Evolutionary conservation across 352 stramenopile species (phyloP), one percentile per base, ranked within the genome.

Genomic region (Pilasporangium apinafurcum): DNA sequence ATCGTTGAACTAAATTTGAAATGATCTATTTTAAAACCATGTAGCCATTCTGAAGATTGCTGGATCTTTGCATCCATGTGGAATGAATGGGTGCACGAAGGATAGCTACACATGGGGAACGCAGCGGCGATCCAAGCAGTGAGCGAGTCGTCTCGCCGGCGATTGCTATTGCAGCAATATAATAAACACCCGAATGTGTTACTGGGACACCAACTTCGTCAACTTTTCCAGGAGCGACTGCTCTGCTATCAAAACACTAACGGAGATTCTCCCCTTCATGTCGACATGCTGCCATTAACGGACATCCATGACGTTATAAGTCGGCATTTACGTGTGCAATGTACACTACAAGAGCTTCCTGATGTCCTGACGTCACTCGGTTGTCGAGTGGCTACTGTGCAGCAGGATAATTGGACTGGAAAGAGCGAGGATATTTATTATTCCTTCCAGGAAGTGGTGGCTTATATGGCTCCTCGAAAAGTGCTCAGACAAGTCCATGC

Each of bases 101-200:
- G 6, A 59, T 51, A 40, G 33, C 26, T 47, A 38, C 46, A 49
- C n/a, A 71, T 71, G 61, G 61, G 61, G 31, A 71, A 68, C 14
- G 61, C 61, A 1, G 61, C 53, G 40, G 57, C 57, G 25, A 39
- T 71, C 14, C 48, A 68, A 32, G 52, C 36, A 13, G 53, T 65
- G 9, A 45, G 49, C 13, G 61, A 71, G 49, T 62, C 57, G 14
- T 66, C 61, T 32, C 49, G 61, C 27, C 53, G 61, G 14, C 53
- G 61, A 13, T 40, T 71, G 17, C 22, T 71, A 29, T 18, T 71
- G 30, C 56, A 65, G 33, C 61, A 68, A 38, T 58, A 71, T 46
- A 64, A 59, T 27, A 41, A 55, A 12, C 47, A 56, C 20, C 42
- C 57, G 18, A 42, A 59, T 38, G 34, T 47, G 7, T 43, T 71